Conservation (phyloP, 164 flowering plant species). For the Tetracentron sinense region DNA sequence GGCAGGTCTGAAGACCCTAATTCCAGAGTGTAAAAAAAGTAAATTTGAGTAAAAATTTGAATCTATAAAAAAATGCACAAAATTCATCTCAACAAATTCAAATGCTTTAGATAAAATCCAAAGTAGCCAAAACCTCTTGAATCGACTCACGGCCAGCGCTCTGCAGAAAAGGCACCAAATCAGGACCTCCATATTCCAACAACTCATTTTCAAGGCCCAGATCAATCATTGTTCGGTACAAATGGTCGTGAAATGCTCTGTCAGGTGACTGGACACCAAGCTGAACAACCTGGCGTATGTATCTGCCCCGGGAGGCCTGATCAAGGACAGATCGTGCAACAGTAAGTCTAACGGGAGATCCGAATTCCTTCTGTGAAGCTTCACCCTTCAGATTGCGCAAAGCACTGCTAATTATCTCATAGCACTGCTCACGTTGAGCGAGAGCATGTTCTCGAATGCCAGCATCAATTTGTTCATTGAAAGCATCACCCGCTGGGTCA, state of each 20-base stretch:
- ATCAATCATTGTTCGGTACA: slow-evolving; percentile 80
- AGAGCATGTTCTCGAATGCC: slow-evolving; percentile 62
- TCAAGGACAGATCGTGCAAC: slow-evolving; percentile 47
- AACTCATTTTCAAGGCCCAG: slow-evolving; percentile 87
- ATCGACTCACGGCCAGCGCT: slow-evolving; percentile 61
- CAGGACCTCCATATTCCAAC: slow-evolving; percentile 94
- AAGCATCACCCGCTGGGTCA: slow-evolving; percentile 91
- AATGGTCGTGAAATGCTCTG: slow-evolving; percentile 76
- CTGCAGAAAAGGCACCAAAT: slow-evolving; percentile 91
- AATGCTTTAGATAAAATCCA: slow-evolving; percentile 2
- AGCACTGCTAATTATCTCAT: slow-evolving; percentile 76
- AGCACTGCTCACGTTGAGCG: slow-evolving; percentile 74
- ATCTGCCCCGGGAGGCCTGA: slow-evolving; percentile 57
- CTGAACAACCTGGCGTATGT: slow-evolving; percentile 84
- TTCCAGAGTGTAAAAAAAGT: no score
- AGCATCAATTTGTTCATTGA: slow-evolving; percentile 84
- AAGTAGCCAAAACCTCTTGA: slow-evolving; percentile 46
- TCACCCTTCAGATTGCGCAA: slow-evolving; percentile 75
- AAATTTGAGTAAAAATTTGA: background rate
- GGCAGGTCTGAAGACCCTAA: no score
- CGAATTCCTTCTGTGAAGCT: slow-evolving; percentile 49
- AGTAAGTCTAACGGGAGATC: slow-evolving; percentile 52
- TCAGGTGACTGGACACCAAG: slow-evolving; percentile 93
- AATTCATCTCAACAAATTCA: slow-evolving; percentile 1
- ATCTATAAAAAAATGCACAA: slow-evolving; percentile 2